Evolutionary conservation across 2,329 filamentous ascomycete species (phyloP).

Genomic region (Huntiella moniliformis): DNA sequence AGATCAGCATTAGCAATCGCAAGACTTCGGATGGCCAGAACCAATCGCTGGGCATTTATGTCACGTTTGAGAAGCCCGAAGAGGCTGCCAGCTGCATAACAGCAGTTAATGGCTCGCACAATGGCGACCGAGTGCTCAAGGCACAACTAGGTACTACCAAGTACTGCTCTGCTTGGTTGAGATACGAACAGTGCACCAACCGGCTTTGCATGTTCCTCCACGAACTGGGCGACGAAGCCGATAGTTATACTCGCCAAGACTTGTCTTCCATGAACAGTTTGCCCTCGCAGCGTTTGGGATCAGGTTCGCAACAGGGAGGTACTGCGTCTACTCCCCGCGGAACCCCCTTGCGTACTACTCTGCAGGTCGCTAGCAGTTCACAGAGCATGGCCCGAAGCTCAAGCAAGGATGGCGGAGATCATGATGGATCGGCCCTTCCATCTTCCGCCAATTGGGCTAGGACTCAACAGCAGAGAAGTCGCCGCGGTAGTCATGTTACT

Average conservation of each 20-base stretch:
- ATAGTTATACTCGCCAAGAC: conserved; percentile 89
- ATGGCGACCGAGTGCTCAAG: conserved; percentile 70
- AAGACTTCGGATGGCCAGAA: conserved; percentile 60
- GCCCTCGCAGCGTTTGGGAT: conserved; percentile 50
- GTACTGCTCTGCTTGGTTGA: conserved; percentile 92
- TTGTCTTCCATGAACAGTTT: conserved; percentile 87
- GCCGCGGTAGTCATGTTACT: conserved; percentile 60
- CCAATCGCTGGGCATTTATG: conserved; percentile 87
- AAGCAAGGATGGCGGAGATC: conserved; percentile 52
- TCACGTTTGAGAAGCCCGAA: conserved; percentile 86
- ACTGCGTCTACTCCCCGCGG: neutral
- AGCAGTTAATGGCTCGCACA: conserved; percentile 80
- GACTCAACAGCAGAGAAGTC: conserved; percentile 41
- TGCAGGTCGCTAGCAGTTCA: conserved; percentile 19
- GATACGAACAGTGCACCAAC: conserved; percentile 87
- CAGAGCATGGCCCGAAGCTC: conserved; percentile 55
- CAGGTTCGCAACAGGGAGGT: conserved; percentile 14
- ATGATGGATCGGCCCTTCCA: conserved; percentile 74
- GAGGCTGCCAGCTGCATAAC: conserved; percentile 81
- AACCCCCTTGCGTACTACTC: neutral
- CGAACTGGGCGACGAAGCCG: conserved; percentile 93
- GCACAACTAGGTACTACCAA: conserved; percentile 80
- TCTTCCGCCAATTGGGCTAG: conserved; percentile 87
- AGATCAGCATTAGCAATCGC: conserved; percentile 94
- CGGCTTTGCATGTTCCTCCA: conserved; percentile 96